A percentile compares a stretch with the other conserved stretches of the same genome.
Conservation (phyloP, 169 alveolate species). For the Amoebophrya sp. region DNA sequence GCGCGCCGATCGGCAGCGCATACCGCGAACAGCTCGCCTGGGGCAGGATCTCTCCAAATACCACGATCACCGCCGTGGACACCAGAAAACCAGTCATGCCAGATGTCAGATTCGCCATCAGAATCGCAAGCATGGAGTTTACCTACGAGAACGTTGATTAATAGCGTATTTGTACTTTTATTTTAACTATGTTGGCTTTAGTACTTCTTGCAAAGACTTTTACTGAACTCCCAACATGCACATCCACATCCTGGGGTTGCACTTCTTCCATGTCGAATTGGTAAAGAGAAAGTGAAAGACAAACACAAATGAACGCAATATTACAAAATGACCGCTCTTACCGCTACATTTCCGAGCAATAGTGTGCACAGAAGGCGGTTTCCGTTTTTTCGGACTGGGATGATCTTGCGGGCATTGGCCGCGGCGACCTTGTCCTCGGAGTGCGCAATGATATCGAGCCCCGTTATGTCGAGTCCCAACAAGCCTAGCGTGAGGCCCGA, state of each 20-base stretch:
- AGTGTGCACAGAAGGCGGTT: conserved; percentile 56
- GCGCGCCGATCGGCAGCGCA: conserved; percentile 55
- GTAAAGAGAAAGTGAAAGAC: too few species aligned
- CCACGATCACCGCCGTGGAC: conserved; percentile 48
- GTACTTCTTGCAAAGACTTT: too few species aligned
- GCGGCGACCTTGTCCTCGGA: conserved; percentile 37
- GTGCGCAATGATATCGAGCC: conserved; percentile 49
- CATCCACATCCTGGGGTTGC: too few species aligned
- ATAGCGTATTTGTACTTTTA: too few species aligned
- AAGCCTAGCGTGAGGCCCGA: conserved; percentile 59
- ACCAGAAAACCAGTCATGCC: conserved; percentile 51
- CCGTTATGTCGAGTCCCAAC: conserved; percentile 51
- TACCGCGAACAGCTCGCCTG: conserved; percentile 56
- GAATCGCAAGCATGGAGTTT: conserved; percentile 52
- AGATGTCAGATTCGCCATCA: conserved; percentile 52
- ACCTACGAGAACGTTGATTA: background rate
- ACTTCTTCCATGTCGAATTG: too few species aligned
- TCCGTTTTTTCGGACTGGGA: conserved; percentile 54
- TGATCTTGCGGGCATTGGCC: conserved; percentile 43
- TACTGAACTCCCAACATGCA: too few species aligned
- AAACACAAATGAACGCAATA: too few species aligned
- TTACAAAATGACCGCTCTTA: background rate
- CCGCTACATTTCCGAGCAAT: conserved; percentile 58
- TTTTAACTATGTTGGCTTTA: too few species aligned
- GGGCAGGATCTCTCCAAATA: conserved; percentile 59